Percentiles rank a stretch among this genome's conserved stretches.
These are phyloP conservation scores for Solanum lignicaule DNA, from an alignment of 257 asterid species.

Conservation along the genomic window DNA sequence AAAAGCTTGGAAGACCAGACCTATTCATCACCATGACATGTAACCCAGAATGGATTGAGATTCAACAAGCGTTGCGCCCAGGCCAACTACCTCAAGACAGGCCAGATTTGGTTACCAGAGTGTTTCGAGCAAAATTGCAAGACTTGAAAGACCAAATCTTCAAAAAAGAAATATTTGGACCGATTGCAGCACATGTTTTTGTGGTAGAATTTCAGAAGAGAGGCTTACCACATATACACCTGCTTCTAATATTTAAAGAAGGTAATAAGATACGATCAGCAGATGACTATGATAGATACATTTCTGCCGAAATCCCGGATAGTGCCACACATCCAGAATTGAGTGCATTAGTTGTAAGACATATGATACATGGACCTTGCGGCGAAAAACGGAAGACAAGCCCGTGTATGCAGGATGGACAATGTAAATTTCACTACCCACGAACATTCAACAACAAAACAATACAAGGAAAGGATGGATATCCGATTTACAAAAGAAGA, in stretches of 20 bases:
- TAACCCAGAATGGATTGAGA: neutral
- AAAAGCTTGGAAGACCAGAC: neutral
- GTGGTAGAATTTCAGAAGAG: neutral
- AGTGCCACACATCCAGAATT: neutral
- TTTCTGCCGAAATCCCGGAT: neutral
- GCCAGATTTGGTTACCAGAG: neutral
- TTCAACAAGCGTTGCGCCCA: accelerated
- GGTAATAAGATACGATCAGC: neutral
- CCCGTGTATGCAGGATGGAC: neutral
- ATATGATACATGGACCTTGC: slow-evolving; percentile 1
- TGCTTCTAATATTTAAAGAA: neutral
- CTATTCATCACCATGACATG: neutral
- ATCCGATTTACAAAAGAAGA: neutral
- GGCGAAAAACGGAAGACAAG: neutral
- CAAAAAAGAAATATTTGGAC: neutral
- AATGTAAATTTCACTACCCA: neutral
- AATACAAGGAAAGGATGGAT: neutral
- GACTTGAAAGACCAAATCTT: neutral
- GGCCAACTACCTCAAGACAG: neutral
- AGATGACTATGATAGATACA: neutral
- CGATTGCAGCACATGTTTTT: neutral
- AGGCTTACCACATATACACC: neutral
- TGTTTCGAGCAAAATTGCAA: neutral
- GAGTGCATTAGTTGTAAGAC: neutral
- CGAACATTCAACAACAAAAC: neutral